Conservation (phyloP, 441 rosid genomes). For the Manihot esculenta region DNA sequence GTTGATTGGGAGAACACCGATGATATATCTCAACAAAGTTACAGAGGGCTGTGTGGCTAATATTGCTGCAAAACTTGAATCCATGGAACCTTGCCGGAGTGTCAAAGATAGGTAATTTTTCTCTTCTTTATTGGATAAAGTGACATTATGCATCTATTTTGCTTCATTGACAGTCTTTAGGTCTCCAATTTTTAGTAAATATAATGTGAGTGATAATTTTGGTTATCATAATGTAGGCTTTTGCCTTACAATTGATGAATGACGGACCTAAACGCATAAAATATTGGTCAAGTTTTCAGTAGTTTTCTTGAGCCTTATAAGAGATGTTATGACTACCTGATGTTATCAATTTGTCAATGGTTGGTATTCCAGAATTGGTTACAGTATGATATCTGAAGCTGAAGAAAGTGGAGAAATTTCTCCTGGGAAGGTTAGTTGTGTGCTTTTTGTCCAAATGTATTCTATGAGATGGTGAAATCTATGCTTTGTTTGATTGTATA, state of each 20-base stretch:
- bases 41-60: constrained; percentile 74
- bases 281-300: constrained; percentile 4
- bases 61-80: constrained; percentile 90
- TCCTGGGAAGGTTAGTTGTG: constrained; percentile 65
- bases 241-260: neutral
- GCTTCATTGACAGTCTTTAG: neutral
- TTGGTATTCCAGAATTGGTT: constrained; percentile 62
- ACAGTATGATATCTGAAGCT: constrained; percentile 78
- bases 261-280: neutral
- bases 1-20: constrained; percentile 93
- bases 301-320: neutral
- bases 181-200: neutral
- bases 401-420: constrained; percentile 77
- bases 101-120: constrained; percentile 78
- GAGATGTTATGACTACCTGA: constrained; percentile 6
- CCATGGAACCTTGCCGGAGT: constrained; percentile 93
- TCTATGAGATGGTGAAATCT: constrained; percentile 3
- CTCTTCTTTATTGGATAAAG: constrained; percentile 7
- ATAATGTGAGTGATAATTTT: neutral
- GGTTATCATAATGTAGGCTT: neutral
- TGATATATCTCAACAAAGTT: constrained; percentile 88
- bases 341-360: constrained; percentile 13
- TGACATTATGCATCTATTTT: neutral
- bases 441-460: constrained; percentile 8
- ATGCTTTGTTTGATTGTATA: neutral